Evolutionary conservation across 768 basidiomycete species (phyloP).

Genomic region (Russula sp.): DNA sequence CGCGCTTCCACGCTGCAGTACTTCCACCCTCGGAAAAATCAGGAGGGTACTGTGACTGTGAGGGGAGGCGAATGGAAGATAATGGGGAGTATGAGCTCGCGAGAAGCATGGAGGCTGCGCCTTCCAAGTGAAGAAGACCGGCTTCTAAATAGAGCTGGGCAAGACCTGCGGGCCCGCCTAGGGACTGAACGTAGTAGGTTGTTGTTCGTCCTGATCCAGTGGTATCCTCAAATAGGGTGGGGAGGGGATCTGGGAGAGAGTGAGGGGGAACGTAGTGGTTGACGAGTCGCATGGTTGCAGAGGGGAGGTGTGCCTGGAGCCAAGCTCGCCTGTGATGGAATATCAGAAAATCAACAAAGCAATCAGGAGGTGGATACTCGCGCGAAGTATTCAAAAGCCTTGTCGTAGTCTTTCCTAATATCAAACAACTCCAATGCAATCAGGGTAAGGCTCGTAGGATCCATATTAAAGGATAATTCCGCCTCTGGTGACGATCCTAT

Average conservation of each 20-base stretch:
- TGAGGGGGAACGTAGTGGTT: conserved; percentile 63
- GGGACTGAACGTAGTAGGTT: conserved; percentile 54
- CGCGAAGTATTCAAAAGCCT: conserved; percentile 79
- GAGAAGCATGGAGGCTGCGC: conserved; percentile 62
- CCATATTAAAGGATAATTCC: conserved; percentile 73
- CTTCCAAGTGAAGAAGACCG: conserved; percentile 75
- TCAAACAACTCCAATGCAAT: conserved; percentile 65
- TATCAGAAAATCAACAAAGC: neutral
- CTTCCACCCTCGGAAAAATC: conserved; percentile 35
- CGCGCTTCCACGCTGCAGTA: conserved; percentile 65
- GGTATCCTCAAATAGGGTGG: conserved; percentile 29
- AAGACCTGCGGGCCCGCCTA: conserved; percentile 60
- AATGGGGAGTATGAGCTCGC: conserved; percentile 69
- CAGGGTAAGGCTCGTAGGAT: conserved; percentile 71
- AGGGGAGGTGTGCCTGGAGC: conserved; percentile 68
- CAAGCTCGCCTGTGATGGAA: conserved; percentile 57
- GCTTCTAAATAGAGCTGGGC: conserved; percentile 74
- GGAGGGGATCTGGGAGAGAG: conserved; percentile 25
- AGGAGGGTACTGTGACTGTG: conserved; percentile 11
- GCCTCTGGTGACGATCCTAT: conserved; percentile 45
- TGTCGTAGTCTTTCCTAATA: conserved; percentile 66
- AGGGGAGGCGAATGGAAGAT: conserved; percentile 68
- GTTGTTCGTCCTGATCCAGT: conserved; percentile 42
- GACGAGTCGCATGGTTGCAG: conserved; percentile 70
- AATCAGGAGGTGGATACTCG: conserved; percentile 31